phyloP scores from a whole-genome alignment of 2,329 filamentous ascomycete species.

The Diaporthe amygdali region DNA sequence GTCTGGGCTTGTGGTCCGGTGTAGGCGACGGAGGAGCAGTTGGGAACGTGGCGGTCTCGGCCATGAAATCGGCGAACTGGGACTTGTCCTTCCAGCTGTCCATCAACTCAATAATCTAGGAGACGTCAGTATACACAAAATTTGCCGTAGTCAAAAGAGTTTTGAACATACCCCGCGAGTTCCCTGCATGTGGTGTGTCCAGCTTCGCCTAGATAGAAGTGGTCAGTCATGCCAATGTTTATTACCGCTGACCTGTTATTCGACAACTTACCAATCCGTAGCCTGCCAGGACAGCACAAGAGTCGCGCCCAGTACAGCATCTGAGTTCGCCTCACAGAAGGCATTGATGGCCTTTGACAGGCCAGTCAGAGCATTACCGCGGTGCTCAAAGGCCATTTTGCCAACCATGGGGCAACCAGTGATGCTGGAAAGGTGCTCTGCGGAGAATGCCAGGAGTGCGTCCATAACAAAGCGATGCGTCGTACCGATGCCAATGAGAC shows the following conservation, averaged over 20 bases:
- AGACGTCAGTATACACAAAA: background rate
- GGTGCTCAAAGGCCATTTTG: constrained; percentile 89
- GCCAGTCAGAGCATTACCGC: constrained; percentile 83
- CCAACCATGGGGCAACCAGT: constrained; percentile 85
- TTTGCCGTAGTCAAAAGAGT: background rate
- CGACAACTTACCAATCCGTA: constrained; percentile 81
- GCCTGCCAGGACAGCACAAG: constrained; percentile 95
- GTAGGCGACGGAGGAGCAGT: constrained; percentile 68
- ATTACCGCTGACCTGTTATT: background rate
- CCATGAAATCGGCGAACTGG: constrained; percentile 81
- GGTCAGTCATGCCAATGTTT: background rate
- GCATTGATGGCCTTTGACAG: constrained; percentile 84
- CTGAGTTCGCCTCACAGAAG: constrained; percentile 86
- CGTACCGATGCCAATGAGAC: constrained; percentile 82
- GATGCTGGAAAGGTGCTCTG: constrained; percentile 89
- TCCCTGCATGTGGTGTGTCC: constrained; percentile 91
- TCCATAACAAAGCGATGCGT: constrained; percentile 92
- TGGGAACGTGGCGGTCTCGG: constrained; percentile 76
- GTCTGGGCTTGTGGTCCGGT: constrained; percentile 64
- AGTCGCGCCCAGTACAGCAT: constrained; percentile 90
- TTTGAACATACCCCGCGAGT: constrained; percentile 76
- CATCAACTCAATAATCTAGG: constrained; percentile 87
- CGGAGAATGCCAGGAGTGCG: constrained; percentile 89
- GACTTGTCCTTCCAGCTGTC: constrained; percentile 90
- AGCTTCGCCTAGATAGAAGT: constrained; percentile 73